These are phyloP conservation scores for Trypanosoma melophagium DNA, from an alignment of 208 protist species.

Conservation along the genomic window DNA sequence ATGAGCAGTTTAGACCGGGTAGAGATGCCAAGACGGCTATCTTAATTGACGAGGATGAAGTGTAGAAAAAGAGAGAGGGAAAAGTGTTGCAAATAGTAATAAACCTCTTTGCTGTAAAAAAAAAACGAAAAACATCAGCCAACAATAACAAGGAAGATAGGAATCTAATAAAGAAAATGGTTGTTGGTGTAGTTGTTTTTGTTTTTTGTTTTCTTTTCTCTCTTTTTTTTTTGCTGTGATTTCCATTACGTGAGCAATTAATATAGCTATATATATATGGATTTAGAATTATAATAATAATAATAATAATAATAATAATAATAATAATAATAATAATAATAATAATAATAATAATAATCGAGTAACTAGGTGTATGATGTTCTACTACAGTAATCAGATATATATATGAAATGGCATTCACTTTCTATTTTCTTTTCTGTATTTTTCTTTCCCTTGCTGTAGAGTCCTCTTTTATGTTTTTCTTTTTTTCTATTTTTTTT, in stretches of 20 bases:
- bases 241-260: neutral
- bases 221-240: constrained; percentile 3
- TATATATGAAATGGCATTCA: neutral
- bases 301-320: too few species aligned
- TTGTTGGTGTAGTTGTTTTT: neutral
- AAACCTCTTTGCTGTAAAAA: neutral
- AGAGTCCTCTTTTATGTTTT: constrained; percentile 4
- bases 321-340: too few species aligned
- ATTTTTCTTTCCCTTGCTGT: constrained; percentile 12
- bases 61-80: neutral
- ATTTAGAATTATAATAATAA: too few species aligned
- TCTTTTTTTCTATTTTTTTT: constrained; percentile 7
- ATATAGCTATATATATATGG: constrained; percentile 1
- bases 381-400: neutral
- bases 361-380: too few species aligned
- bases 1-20: constrained; percentile 30
- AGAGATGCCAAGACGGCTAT: constrained; percentile 24
- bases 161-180: neutral
- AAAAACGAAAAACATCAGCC: neutral
- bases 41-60: constrained; percentile 28
- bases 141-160: constrained; percentile 2
- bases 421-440: neutral
- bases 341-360: too few species aligned
- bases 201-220: constrained; percentile 6
- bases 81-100: neutral